phyloP scores from a whole-genome alignment of 306 rosid genomes.

The Citrullus amarus region DNA sequence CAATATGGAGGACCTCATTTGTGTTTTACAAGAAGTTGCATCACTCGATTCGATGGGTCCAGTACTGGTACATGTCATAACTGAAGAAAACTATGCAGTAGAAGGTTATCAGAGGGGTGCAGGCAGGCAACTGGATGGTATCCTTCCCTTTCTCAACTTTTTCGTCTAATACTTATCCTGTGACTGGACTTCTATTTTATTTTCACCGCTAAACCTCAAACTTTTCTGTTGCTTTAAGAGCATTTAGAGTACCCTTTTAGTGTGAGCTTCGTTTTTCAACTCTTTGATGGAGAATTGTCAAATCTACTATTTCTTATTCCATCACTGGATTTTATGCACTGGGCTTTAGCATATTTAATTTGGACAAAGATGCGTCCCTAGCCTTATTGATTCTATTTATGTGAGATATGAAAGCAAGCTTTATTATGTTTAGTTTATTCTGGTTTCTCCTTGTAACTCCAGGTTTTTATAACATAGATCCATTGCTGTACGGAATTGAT shows the following conservation, averaged over 20 bases:
- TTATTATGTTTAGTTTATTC: background rate
- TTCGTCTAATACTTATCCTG: background rate
- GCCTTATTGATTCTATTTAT: background rate
- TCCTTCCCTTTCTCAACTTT: conserved; percentile 1
- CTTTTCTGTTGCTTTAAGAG: background rate
- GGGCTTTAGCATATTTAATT: background rate
- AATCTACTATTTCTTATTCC: background rate
- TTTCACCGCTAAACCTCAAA: background rate
- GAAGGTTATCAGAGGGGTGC: conserved; percentile 26
- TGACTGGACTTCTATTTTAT: background rate
- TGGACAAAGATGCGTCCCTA: background rate
- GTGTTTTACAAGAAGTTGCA: conserved; percentile 78
- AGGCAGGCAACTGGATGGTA: conserved; percentile 37
- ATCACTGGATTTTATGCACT: background rate
- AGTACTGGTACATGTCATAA: conserved; percentile 80
- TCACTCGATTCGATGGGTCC: conserved; percentile 90
- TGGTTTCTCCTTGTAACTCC: conserved; percentile 13
- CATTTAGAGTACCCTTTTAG: background rate
- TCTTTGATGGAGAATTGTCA: background rate
- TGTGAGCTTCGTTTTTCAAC: background rate
- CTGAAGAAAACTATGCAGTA: conserved; percentile 50
- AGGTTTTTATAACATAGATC: conserved; percentile 33
- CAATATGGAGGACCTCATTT: conserved; percentile 66
- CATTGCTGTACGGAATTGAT: conserved; percentile 16
- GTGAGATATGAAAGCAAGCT: background rate